Base-by-base conservation (phyloP, 345 rosid genomes). In the Luvunga scandens region DNA sequence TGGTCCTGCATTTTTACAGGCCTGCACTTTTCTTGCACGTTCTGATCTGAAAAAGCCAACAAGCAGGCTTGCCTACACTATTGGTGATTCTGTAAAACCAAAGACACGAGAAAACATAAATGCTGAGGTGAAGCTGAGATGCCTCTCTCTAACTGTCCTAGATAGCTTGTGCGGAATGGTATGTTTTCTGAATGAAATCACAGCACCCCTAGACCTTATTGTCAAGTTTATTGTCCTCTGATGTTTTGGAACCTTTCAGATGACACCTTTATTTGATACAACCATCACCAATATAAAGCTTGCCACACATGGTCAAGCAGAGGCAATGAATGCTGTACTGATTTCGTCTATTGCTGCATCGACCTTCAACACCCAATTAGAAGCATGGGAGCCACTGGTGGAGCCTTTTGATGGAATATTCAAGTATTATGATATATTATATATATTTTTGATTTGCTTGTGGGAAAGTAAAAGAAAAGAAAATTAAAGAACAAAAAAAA, bases 371-470 rank as follows among this genome's bases (percentile, higher is more conserved):
- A 86, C 93, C 53, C 97, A 96, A 73, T 85, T 94, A 71, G 99
- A 94, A 88, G 94, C 97, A 53, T 96, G 99, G 99, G 99, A 96
- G 81, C 99, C 99, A 69, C 86, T 96, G 85, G 89, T 96, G 85
- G 99, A 96, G 83, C 97, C 99, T 27, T 96, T 96, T 86, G 99
- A 96, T 86, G 98, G 99, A 83, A 96, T 96, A 84, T 96, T 96
- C 89, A 96, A 96, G 99, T 96, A 89, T 69, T 78, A 53, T 80
- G 83, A 71, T 84, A 64, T 64, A 27, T 31, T 9, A 19, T 78
- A 53, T 78, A 73, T 62, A 63, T 78, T 77, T 83, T 42, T 31
- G 27, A 45, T 69, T n/a, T 79, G 70, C 61, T 59, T 53, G 39
- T 59, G 56, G 36, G 22, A 19, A 27, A 69, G 7, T 12, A 28